These are phyloP conservation scores for Avena eriantha DNA, from an alignment of 176 grass and related monocot species.

Conservation along the genomic window DNA sequence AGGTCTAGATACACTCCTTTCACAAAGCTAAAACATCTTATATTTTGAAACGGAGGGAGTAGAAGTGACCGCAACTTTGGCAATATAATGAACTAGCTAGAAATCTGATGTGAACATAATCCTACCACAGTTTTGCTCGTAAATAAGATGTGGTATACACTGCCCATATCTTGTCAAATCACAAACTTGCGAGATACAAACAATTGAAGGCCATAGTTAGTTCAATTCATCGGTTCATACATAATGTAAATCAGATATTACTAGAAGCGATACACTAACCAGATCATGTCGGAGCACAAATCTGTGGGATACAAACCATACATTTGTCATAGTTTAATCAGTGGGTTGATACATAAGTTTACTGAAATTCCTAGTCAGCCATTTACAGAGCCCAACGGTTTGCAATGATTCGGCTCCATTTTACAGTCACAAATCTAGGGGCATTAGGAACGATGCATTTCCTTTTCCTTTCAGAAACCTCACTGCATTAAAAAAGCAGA, in stretches of 20 bases:
- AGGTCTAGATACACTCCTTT: no score
- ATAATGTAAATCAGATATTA: background rate
- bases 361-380: background rate
- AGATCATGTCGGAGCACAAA: background rate
- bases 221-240: background rate
- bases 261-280: background rate
- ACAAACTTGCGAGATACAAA: background rate
- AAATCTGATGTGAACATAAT: background rate
- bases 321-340: background rate
- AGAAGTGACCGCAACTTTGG: no score
- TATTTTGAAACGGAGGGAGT: no score
- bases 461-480: background rate
- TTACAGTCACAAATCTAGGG: background rate
- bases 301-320: background rate
- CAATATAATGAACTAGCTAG: no score
- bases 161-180: background rate
- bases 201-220: background rate
- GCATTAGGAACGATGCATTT: background rate
- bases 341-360: background rate
- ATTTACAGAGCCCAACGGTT: background rate
- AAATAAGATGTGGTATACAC: background rate
- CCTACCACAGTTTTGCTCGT: background rate
- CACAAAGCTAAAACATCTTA: no score
- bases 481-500: background rate
- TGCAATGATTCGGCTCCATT: background rate